These are phyloP conservation scores for Termitomyces eurrhizus DNA, from an alignment of 768 basidiomycete genomes.

Conservation along the genomic window DNA sequence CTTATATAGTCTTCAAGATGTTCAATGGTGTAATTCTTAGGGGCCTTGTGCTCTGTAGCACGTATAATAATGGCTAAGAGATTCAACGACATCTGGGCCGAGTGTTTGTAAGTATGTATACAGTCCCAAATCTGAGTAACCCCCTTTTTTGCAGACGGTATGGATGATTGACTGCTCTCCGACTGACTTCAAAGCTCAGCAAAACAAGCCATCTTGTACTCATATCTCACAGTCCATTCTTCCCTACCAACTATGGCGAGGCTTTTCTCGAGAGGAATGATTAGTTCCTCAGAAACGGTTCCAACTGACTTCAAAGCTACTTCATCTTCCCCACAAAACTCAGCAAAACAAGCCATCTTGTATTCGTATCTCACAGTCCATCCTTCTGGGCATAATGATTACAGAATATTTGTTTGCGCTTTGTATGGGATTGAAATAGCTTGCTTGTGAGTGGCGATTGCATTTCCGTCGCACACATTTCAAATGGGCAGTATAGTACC, in stretches of 20 bases:
- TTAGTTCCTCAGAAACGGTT: conserved; percentile 7
- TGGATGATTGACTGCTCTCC: neutral
- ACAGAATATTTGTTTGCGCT: conserved; percentile 38
- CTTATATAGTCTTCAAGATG: neutral
- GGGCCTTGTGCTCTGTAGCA: neutral
- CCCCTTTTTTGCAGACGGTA: no score
- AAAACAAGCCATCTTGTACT: conserved; percentile 97
- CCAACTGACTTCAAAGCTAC: conserved; percentile 80
- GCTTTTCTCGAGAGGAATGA: no score
- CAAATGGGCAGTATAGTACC: conserved; percentile 91
- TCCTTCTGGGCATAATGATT: conserved; percentile 76
- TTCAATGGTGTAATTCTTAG: neutral
- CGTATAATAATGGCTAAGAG: neutral
- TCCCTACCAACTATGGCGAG: conserved; percentile 26
- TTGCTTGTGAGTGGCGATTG: conserved; percentile 67
- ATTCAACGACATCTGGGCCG: neutral
- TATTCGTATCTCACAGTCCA: conserved; percentile 98
- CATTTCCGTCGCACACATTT: conserved; percentile 91
- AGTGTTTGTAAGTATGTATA: neutral
- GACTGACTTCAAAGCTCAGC: conserved; percentile 88
- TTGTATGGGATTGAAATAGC: conserved; percentile 49
- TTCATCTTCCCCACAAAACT: conserved; percentile 90
- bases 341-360: conserved; percentile 96
- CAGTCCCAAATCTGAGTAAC: no score
- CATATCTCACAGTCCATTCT: conserved; percentile 95